Evolutionary conservation across 108 stramenopile species (phyloP).

Genomic region (Pseudonitzschia multistriata): DNA sequence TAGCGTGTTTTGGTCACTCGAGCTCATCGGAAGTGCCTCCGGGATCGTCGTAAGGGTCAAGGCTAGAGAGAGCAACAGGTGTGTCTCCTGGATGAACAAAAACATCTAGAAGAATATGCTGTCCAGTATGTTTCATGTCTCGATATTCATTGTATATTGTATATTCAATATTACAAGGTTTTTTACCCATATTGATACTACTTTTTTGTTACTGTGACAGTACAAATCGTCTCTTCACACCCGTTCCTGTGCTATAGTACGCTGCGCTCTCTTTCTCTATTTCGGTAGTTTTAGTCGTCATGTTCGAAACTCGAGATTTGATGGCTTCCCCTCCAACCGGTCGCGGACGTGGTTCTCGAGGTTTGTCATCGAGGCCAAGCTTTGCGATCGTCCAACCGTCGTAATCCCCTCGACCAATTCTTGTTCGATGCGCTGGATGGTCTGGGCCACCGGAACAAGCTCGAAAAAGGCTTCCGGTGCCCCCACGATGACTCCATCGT

Average conservation of each 20-base stretch:
- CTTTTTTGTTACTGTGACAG: no score
- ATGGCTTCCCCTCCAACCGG: background rate
- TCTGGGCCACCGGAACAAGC: conserved; percentile 11
- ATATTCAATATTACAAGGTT: no score
- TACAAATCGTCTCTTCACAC: no score
- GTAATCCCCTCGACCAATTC: conserved; percentile 11
- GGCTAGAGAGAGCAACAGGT: no score
- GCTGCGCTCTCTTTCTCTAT: no score
- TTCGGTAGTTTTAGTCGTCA: background rate
- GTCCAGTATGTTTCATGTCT: no score
- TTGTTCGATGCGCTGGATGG: conserved; percentile 6
- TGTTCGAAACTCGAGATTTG: conserved; percentile 13
- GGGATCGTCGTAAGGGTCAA: no score
- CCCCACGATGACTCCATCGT: conserved; percentile 29
- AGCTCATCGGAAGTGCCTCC: background rate
- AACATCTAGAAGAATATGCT: no score
- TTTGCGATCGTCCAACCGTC: background rate
- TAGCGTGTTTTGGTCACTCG: background rate
- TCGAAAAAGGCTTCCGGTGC: background rate
- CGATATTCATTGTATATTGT: no score
- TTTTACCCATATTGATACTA: no score
- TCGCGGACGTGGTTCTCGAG: conserved; percentile 2
- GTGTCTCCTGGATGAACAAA: no score
- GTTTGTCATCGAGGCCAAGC: conserved; percentile 11
- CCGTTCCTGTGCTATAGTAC: no score